These are phyloP conservation scores for Colletotrichum cordylinicola DNA, from an alignment of 2,329 filamentous ascomycete genomes.

Conservation along the genomic window DNA sequence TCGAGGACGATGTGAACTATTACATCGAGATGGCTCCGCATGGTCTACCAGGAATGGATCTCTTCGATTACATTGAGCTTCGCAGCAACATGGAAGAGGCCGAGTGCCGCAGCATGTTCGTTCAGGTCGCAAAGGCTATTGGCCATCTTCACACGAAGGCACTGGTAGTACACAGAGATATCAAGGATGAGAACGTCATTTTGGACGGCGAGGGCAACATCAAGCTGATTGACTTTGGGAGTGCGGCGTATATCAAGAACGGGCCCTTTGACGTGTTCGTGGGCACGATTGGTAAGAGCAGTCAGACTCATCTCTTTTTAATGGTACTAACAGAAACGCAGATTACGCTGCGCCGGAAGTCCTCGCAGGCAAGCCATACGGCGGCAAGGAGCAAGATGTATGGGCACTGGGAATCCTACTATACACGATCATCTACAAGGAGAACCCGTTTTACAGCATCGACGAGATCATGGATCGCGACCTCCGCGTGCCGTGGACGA, in stretches of 20 bases:
- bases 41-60: constrained; percentile 94
- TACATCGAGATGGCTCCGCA: constrained; percentile 99
- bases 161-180: constrained; percentile 92
- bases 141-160: constrained; percentile 92
- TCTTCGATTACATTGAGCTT: constrained; percentile 98
- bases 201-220: constrained; percentile 94
- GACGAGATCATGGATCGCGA: constrained; percentile 99
- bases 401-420: constrained; percentile 97
- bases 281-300: constrained; percentile 85
- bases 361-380: constrained; percentile 87
- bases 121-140: constrained; percentile 88
- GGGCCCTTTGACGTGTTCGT: constrained; percentile 99
- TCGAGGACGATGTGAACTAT: constrained; percentile 87
- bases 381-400: constrained; percentile 96
- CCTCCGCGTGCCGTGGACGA: constrained; percentile 84
- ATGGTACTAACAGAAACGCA: constrained; percentile 39
- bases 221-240: constrained; percentile 98
- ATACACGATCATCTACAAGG: constrained; percentile 99
- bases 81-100: constrained; percentile 95
- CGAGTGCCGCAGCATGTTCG: constrained; percentile 94
- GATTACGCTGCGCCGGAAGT: constrained; percentile 99
- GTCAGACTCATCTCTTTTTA: constrained; percentile 4
- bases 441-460: constrained; percentile 98
- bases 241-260: constrained; percentile 97
- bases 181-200: constrained; percentile 98